Evolutionary conservation across 2,329 filamentous ascomycete genomes (phyloP).

Genomic region (Epichloe glyceriae): DNA sequence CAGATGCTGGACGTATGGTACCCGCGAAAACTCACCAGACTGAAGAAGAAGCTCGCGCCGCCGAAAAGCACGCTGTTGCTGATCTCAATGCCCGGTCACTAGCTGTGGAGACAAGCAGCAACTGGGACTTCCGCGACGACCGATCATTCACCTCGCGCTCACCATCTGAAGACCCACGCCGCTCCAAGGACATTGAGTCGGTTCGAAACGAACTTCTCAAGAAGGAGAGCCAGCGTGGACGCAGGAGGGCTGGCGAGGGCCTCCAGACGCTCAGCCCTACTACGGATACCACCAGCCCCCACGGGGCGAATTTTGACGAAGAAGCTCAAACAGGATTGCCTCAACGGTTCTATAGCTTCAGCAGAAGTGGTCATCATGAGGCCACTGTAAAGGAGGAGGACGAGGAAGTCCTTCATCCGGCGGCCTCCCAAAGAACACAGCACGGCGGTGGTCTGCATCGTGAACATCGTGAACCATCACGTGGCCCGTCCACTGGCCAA

Average conservation of each 20-base stretch:
- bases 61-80: conserved; percentile 32
- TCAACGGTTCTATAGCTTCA: conserved; percentile 18
- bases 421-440: conserved; percentile 4
- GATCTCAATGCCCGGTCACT: conserved; percentile 28
- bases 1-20: conserved; percentile 54
- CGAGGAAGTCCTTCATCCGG: conserved; percentile 8
- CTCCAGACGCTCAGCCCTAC: conserved; percentile 22
- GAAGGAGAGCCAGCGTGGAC: conserved; percentile 34
- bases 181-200: conserved; percentile 26
- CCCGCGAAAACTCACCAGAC: conserved; percentile 27
- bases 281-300: conserved; percentile 19
- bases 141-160: conserved; percentile 11
- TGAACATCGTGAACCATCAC: conserved; percentile 1
- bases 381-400: conserved; percentile 8
- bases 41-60: conserved; percentile 16
- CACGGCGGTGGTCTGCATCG: background rate
- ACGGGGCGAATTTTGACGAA: conserved; percentile 27
- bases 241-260: conserved; percentile 35
- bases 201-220: conserved; percentile 24
- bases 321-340: conserved; percentile 27
- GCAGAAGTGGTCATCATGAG: conserved; percentile 8
- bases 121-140: conserved; percentile 10
- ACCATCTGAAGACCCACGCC: conserved; percentile 21
- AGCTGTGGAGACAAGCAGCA: conserved; percentile 13
- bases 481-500: conserved; percentile 10